Evolutionary conservation across 495 filamentous ascomycete genomes (phyloP).

Genomic region (Penicillium mononematosum): DNA sequence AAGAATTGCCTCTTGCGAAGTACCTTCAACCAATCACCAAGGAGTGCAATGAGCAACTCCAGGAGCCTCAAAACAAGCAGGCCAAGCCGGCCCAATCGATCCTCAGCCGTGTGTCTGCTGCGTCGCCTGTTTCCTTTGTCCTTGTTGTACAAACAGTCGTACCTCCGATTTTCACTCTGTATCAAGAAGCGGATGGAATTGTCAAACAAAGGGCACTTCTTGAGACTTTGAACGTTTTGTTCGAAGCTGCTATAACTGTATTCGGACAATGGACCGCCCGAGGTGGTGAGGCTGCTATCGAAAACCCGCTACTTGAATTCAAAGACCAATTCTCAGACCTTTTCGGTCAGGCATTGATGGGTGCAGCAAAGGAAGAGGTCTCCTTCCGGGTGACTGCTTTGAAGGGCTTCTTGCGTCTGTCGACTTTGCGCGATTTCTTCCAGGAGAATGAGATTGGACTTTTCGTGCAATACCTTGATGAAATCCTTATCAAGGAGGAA

Average conservation of each 20-base stretch:
- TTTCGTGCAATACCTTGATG: constrained; percentile 63
- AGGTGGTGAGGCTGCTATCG: constrained; percentile 31
- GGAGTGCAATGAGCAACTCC: constrained; percentile 69
- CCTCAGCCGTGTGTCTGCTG: constrained; percentile 53
- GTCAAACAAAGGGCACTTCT: constrained; percentile 67
- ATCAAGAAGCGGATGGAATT: constrained; percentile 61
- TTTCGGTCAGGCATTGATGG: constrained; percentile 59
- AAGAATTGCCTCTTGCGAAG: constrained; percentile 54
- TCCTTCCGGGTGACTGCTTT: constrained; percentile 63
- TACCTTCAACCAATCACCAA: constrained; percentile 64
- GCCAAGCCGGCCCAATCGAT: constrained; percentile 68
- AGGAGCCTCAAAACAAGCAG: constrained; percentile 75
- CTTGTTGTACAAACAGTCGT: constrained; percentile 56
- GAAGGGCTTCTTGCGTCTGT: constrained; percentile 57
- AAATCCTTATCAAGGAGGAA: constrained; percentile 61
- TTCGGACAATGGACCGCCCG: constrained; percentile 58
- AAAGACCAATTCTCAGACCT: constrained; percentile 61
- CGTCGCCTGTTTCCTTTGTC: constrained; percentile 54
- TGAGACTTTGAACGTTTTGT: constrained; percentile 59
- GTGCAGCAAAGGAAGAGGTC: constrained; percentile 60
- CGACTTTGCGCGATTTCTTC: constrained; percentile 56
- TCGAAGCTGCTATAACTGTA: constrained; percentile 55
- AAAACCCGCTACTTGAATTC: constrained; percentile 57
- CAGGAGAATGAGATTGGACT: constrained; percentile 62
- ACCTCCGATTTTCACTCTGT: constrained; percentile 60